Evolutionary conservation across 345 rosid species (phyloP), one percentile per base, ranked within the genome.

Genomic region (Kernera saxatilis): DNA sequence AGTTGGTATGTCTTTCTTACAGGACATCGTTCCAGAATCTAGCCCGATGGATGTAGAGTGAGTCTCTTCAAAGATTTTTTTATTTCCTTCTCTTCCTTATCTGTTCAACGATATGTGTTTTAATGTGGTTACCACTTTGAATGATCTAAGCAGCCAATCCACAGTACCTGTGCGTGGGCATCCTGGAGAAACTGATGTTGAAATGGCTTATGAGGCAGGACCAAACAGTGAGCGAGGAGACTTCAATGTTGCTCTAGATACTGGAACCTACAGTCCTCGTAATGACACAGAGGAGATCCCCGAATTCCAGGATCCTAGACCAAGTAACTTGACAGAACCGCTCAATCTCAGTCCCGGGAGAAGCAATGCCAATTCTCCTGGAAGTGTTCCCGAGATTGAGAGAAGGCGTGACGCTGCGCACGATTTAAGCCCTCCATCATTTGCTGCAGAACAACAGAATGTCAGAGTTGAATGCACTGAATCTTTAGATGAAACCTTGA

Each of bases 321-420:
- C 70, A 35, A 67, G 75, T 59, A 75, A 74, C 68, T 52, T 37
- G 79, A 75, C 82, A 26, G 84, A 77, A 72, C 48, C 55, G 57
- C 72, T 57, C 46, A 50, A 37, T 72, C 63, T 9, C 15, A 72
- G 50, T 74, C 32, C 52, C 7, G 65, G 25, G 64, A 26, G 52
- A 37, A 69, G 54, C 40, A 59, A 39, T 3, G 70, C 48, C 12
- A 37, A 22, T 73, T 72, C 84, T 57, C 79, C 82, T 36, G 75
- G 58, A 69, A 72, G 51, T 77, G 12, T 76, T 64, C 95, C 87
- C 1, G 86, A 81, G 29, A 58, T 83, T 69, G 98, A 88, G 82
- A 74, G 33, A 44, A 64, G 78, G 82, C 89, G 97, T 63, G 95
- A 86, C 39, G 77, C 82, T 32, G 62, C 30, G 2, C 79, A 25